Percentiles rank a stretch among this genome's conserved stretches.
Evolutionary conservation across 805 yeast genomes (phyloP).

Genomic region (Debaryomyces hansenii): DNA sequence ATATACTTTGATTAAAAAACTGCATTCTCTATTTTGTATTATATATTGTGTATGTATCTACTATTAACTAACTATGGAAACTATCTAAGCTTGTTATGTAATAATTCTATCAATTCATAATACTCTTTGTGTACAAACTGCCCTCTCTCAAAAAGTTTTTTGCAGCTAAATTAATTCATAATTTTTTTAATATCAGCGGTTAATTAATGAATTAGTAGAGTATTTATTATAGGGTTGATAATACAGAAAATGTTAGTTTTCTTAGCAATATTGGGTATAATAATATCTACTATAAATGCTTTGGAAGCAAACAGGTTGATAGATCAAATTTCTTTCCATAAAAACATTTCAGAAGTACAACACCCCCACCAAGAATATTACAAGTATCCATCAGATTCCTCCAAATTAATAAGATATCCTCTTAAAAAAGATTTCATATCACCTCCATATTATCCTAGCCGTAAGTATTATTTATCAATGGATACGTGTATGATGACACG

Average conservation of each 20-base stretch:
- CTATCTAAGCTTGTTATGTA: not conserved
- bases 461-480: constrained; percentile 22
- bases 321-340: constrained; percentile 3
- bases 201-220: not conserved
- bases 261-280: not conserved
- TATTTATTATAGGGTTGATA: not conserved
- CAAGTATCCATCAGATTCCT: no score
- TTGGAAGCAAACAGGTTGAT: constrained; percentile 3
- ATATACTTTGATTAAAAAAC: not conserved
- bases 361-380: no score
- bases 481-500: not conserved
- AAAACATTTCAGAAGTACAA: not conserved
- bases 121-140: not conserved
- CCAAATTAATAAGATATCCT: no score
- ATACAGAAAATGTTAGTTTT: not conserved
- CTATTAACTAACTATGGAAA: not conserved
- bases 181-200: no score
- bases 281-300: not conserved
- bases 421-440: constrained; percentile 17
- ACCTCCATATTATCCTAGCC: constrained; percentile 36
- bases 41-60: not conserved
- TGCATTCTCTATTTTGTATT: not conserved
- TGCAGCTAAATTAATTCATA: no score
- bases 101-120: no score
- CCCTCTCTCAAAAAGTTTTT: no score